Conservation (phyloP, 2,329 filamentous ascomycete genomes). For the Claviceps cyperi region DNA sequence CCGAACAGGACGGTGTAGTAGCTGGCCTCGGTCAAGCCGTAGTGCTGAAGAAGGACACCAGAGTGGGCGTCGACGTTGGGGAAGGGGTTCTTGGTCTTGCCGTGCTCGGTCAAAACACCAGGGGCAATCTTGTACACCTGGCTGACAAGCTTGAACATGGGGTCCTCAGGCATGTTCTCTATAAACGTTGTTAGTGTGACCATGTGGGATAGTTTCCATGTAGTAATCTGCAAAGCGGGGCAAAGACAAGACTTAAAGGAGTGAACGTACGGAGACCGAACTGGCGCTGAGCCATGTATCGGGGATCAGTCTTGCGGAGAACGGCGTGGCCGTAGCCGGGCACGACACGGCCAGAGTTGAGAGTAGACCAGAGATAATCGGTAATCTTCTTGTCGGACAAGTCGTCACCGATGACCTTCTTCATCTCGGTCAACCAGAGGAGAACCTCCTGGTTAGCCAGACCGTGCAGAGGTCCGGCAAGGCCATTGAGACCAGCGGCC, state of each 20-base stretch:
- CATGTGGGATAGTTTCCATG: not conserved
- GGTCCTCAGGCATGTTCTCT: slow-evolving; percentile 85
- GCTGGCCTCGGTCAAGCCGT: slow-evolving; percentile 95
- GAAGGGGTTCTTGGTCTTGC: slow-evolving; percentile 99
- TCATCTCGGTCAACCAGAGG: slow-evolving; percentile 99
- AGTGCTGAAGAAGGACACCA: slow-evolving; percentile 98
- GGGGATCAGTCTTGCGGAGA: slow-evolving; percentile 98
- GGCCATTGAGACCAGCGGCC: slow-evolving; percentile 91
- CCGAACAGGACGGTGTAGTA: slow-evolving; percentile 99
- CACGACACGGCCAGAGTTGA: slow-evolving; percentile 90
- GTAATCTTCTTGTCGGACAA: slow-evolving; percentile 93
- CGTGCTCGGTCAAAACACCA: slow-evolving; percentile 94
- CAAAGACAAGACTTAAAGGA: not conserved
- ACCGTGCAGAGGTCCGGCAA: slow-evolving; percentile 95
- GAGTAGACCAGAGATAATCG: slow-evolving; percentile 96
- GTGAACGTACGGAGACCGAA: slow-evolving; percentile 54
- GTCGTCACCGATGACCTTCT: slow-evolving; percentile 84
- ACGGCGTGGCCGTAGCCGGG: slow-evolving; percentile 98
- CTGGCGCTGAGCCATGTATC: slow-evolving; percentile 95
- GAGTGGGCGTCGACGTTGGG: slow-evolving; percentile 99
- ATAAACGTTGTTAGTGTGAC: slow-evolving; percentile 13
- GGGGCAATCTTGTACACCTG: slow-evolving; percentile 99
- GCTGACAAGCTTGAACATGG: slow-evolving; percentile 99
- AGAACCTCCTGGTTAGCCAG: slow-evolving; percentile 99
- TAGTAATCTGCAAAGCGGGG: not conserved